These are phyloP conservation scores for Diaporthe citri DNA, from an alignment of 2,329 filamentous ascomycete species.

Conservation along the genomic window DNA sequence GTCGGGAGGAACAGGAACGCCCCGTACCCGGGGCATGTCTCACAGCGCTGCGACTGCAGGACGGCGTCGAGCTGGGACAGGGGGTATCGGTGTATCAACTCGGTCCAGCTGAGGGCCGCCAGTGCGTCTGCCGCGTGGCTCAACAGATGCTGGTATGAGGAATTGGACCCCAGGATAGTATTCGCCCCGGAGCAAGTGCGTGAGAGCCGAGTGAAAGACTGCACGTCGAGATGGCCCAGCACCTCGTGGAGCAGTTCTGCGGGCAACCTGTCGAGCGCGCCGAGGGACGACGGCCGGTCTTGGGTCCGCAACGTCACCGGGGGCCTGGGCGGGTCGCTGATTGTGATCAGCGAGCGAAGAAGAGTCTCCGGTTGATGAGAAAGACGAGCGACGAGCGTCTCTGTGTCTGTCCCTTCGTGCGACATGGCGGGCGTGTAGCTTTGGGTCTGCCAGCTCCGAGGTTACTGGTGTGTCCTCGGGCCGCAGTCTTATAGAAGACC, in stretches of 20 bases:
- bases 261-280: background rate
- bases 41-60: background rate
- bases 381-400: background rate
- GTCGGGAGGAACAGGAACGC: constrained; percentile 7
- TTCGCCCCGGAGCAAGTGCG: background rate
- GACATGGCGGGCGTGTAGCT: background rate
- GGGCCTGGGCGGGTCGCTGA: background rate
- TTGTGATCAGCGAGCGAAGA: background rate
- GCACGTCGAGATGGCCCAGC: background rate
- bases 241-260: background rate
- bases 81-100: background rate
- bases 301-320: background rate
- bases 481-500: background rate
- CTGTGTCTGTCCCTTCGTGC: background rate
- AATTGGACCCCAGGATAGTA: background rate
- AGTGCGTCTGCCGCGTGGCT: background rate
- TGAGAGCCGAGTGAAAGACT: background rate
- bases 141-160: background rate
- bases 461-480: background rate
- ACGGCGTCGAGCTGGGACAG: background rate
- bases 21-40: background rate
- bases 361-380: background rate
- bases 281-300: background rate
- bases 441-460: background rate
- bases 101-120: background rate